Evolutionary conservation across 1,139 yeast genomes (phyloP), one percentile per base, ranked within the genome.

Genomic region (Sugiyamaella grinbergsii): DNA sequence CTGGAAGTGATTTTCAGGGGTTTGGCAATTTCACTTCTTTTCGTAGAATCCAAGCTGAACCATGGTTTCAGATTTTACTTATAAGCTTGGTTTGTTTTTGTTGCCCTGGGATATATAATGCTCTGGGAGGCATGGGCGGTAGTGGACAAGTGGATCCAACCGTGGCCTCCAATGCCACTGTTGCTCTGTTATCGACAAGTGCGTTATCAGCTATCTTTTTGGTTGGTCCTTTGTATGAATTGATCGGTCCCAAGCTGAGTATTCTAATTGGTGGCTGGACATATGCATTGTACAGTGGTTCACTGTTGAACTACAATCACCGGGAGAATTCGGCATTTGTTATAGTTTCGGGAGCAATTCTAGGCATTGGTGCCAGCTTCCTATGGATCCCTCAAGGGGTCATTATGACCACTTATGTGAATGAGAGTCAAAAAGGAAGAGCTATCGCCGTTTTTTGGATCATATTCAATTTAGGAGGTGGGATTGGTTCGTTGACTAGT

Each of bases 391-490:
- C 83, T 34, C 85, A 80, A 61, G 62, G 62, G 73, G 55, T 68
- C 74, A 75, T 82, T 44, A 76, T 81, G 63, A 76, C 81, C 72
- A 70, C 81, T 13, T 81, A 81, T 58, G 79, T 84, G 4, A 65
- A 78, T 15, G 85, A 81, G 64, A 62, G 68, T 47, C 71, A 64
- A 38, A 81, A 81, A 66, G 86, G 84, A 49, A 69, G 71, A 46
- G 80, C 81, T 42, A 75, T 81, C 48, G 71, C 69, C 15, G 64
- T 78, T n/a, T 81, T 81, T 65, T 82, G 87, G 87, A 71, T 78
- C 53, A 78, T 81, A 50, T 81, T 82, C 73, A 80, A 81, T 34
- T 32, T 81, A 58, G 86, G 86, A 61, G 83, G 81, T 15, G 83
- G 79, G 47, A 55, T 60, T 32, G 63, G 63, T 8, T 58, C 63